Conservation (phyloP, 352 stramenopile genomes). For the Peronospora farinosa region DNA sequence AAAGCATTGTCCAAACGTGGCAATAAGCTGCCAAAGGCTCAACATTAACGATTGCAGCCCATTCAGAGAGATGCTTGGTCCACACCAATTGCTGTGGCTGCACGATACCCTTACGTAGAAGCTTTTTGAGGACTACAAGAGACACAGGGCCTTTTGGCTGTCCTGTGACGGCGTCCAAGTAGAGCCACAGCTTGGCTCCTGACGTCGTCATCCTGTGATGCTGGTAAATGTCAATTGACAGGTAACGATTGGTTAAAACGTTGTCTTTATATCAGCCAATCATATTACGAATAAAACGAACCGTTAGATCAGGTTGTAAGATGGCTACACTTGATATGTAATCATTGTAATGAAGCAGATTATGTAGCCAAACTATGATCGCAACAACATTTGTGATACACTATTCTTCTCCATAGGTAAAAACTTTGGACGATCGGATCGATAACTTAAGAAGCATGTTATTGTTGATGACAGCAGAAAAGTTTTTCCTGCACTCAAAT, state of each 20-base stretch:
- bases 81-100: conserved; percentile 62
- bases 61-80: conserved; percentile 56
- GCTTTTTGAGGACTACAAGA: conserved; percentile 51
- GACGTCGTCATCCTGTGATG: conserved; percentile 3
- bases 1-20: conserved; percentile 44
- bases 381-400: too few relatives aligned
- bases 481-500: too few relatives aligned
- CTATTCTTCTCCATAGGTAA: too few relatives aligned
- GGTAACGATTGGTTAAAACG: conserved; percentile 13
- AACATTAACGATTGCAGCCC: conserved; percentile 37
- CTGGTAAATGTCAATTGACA: not conserved
- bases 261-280: conserved; percentile 8
- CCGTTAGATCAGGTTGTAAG: not conserved
- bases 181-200: conserved; percentile 54
- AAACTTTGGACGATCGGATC: too few relatives aligned
- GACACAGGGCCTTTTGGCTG: conserved; percentile 66
- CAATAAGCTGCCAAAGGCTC: conserved; percentile 54
- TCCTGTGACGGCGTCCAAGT: conserved; percentile 53
- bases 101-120: conserved; percentile 58
- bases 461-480: too few relatives aligned
- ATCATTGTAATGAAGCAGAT: too few relatives aligned
- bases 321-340: conserved; percentile 26
- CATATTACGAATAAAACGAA: not conserved
- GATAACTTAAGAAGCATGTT: too few relatives aligned
- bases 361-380: too few relatives aligned